These are phyloP conservation scores for Yamadazyma oceani DNA, from an alignment of 1,139 yeast genomes.

Conservation along the genomic window DNA sequence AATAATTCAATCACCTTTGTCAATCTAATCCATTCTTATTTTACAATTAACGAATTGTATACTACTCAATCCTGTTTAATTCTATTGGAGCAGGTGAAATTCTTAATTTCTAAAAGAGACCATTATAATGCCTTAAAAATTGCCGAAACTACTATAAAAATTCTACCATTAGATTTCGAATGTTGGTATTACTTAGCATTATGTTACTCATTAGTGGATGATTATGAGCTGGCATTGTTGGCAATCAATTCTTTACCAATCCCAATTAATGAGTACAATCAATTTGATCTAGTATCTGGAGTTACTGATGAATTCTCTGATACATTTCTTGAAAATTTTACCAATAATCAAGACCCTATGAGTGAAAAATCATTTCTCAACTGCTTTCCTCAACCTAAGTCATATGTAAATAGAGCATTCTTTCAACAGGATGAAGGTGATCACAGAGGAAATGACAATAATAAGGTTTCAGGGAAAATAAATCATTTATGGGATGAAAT, in stretches of 20 bases:
- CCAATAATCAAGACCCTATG: slow-evolving; percentile 26
- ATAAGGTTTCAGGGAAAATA: slow-evolving; percentile 24
- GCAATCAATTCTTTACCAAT: slow-evolving; percentile 39
- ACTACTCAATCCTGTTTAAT: slow-evolving; percentile 39
- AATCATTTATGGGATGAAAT: slow-evolving; percentile 33
- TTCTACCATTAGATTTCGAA: slow-evolving; percentile 44
- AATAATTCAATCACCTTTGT: slow-evolving; percentile 30
- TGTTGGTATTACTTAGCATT: slow-evolving; percentile 40
- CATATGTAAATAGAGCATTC: slow-evolving; percentile 6
- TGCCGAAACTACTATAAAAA: slow-evolving; percentile 31
- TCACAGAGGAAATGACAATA: not conserved
- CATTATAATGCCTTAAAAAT: slow-evolving; percentile 29
- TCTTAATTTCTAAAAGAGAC: slow-evolving; percentile 30
- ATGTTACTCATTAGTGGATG: slow-evolving; percentile 32
- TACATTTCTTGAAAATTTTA: slow-evolving; percentile 26
- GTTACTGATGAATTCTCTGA: slow-evolving; percentile 30
- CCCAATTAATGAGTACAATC: slow-evolving; percentile 15
- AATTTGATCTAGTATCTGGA: slow-evolving; percentile 27
- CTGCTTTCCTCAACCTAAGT: slow-evolving; percentile 35
- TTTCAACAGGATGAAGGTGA: slow-evolving; percentile 4
- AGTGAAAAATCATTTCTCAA: slow-evolving; percentile 30
- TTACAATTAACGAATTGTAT: slow-evolving; percentile 18
- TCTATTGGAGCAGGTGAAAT: slow-evolving; percentile 40
- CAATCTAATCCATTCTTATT: slow-evolving; percentile 25
- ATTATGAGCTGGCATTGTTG: slow-evolving; percentile 32